These are phyloP conservation scores for Exidia glandulosa DNA, from an alignment of 768 basidiomycete genomes.

Conservation along the genomic window DNA sequence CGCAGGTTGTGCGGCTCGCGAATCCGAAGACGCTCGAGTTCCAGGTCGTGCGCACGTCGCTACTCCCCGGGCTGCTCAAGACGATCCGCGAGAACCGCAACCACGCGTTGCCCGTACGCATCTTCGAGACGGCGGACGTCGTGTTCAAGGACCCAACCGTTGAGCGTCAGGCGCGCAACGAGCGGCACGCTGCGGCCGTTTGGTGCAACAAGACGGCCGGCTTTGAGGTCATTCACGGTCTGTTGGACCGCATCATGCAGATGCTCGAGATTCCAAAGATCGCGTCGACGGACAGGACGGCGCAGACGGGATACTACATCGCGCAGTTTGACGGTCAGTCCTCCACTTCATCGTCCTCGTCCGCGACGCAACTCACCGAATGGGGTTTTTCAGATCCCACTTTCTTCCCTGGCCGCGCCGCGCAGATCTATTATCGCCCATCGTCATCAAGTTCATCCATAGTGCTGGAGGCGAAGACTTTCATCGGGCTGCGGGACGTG, in stretches of 20 bases:
- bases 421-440: conserved; percentile 79
- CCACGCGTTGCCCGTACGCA: conserved; percentile 80
- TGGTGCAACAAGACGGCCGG: conserved; percentile 97
- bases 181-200: conserved; percentile 77
- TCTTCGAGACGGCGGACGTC: conserved; percentile 92
- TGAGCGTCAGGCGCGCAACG: conserved; percentile 82
- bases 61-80: conserved; percentile 92
- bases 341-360: neutral
- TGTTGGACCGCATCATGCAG: conserved; percentile 91
- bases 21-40: conserved; percentile 98
- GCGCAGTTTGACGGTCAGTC: conserved; percentile 67
- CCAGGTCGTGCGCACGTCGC: conserved; percentile 93
- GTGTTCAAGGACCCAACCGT: conserved; percentile 71
- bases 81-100: conserved; percentile 94
- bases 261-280: conserved; percentile 89
- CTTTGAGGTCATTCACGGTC: conserved; percentile 91
- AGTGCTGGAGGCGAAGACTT: conserved; percentile 20
- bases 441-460: conserved; percentile 16
- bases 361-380: neutral
- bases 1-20: conserved; percentile 77
- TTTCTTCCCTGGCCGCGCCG: conserved; percentile 93
- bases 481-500: conserved; percentile 34
- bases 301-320: conserved; percentile 81
- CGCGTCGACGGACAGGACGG: conserved; percentile 39
- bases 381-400: conserved; percentile 64